Conservation (phyloP, 164 flowering plant genomes). For the Annona cherimola region DNA sequence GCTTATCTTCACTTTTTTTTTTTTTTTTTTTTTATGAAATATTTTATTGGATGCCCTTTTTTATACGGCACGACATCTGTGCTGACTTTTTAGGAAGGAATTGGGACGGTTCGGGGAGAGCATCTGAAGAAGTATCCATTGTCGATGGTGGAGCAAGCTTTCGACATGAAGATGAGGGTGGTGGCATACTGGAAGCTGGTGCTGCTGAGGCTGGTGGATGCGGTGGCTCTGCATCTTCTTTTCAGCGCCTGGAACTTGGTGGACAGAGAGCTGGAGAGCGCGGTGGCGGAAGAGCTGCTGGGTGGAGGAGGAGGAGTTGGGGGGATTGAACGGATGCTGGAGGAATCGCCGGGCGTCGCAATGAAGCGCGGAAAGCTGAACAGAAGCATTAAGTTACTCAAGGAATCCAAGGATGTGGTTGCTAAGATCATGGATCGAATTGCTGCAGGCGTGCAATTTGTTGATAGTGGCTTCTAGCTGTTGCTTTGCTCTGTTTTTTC, state of each 20-base stretch:
- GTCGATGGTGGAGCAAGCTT: slow-evolving; percentile 20
- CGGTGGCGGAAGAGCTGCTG: slow-evolving; percentile 23
- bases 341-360: slow-evolving; percentile 25
- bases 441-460: background rate
- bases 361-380: slow-evolving; percentile 21
- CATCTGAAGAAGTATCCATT: slow-evolving; percentile 14
- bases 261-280: slow-evolving; percentile 16
- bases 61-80: too few species aligned
- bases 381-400: slow-evolving; percentile 20
- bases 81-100: too few species aligned
- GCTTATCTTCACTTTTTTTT: too few species aligned
- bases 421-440: slow-evolving; percentile 6
- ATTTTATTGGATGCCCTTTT: too few species aligned
- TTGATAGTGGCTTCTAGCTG: too few species aligned
- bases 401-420: slow-evolving; percentile 13
- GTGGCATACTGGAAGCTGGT: slow-evolving; percentile 33
- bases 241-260: slow-evolving; percentile 8
- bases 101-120: slow-evolving; percentile 17
- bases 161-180: slow-evolving; percentile 33
- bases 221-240: slow-evolving; percentile 19
- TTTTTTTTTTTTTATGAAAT: too few species aligned
- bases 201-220: slow-evolving; percentile 24
- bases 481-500: too few species aligned
- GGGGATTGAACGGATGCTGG: slow-evolving; percentile 25
- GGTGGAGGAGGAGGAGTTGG: slow-evolving; percentile 19